Conservation (phyloP, 345 rosid species). For the Bruguiera gymnorhiza region DNA sequence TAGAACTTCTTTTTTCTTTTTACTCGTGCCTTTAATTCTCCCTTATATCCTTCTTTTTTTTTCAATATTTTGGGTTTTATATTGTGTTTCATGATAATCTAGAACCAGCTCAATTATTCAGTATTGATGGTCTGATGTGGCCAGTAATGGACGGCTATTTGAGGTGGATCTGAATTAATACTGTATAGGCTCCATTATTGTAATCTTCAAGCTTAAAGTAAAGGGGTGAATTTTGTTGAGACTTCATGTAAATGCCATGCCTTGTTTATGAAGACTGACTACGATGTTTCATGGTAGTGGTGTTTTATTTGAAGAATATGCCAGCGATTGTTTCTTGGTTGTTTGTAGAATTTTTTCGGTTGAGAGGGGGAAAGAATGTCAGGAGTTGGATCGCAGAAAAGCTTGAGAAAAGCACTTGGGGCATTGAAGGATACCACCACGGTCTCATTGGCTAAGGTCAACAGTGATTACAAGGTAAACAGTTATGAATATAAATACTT, state of each 20-base stretch:
- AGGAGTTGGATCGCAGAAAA: conserved; percentile 78
- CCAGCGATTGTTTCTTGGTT: conserved; percentile 15
- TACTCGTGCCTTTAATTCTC: not conserved
- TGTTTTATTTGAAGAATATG: conserved; percentile 7
- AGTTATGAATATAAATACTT: not conserved
- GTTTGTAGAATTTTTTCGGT: conserved; percentile 35
- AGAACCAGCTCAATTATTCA: not conserved
- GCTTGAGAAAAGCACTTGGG: conserved; percentile 93
- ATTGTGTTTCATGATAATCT: too few species aligned
- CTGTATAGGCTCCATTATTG: not conserved
- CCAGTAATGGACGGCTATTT: not conserved
- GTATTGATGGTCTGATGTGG: not conserved
- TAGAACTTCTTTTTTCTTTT: not conserved
- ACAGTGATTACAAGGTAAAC: conserved; percentile 88
- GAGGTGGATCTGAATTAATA: not conserved
- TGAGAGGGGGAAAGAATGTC: conserved; percentile 54
- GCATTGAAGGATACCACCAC: conserved; percentile 96
- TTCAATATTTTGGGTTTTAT: too few species aligned
- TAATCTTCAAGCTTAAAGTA: not conserved
- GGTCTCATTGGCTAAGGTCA: conserved; percentile 96
- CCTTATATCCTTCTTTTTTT: too few species aligned
- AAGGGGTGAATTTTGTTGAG: not conserved
- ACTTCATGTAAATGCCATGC: not conserved
- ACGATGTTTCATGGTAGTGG: not conserved
- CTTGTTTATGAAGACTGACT: not conserved